Evolutionary conservation across 345 rosid genomes (phyloP).

Genomic region (Eutrema yunnanense): DNA sequence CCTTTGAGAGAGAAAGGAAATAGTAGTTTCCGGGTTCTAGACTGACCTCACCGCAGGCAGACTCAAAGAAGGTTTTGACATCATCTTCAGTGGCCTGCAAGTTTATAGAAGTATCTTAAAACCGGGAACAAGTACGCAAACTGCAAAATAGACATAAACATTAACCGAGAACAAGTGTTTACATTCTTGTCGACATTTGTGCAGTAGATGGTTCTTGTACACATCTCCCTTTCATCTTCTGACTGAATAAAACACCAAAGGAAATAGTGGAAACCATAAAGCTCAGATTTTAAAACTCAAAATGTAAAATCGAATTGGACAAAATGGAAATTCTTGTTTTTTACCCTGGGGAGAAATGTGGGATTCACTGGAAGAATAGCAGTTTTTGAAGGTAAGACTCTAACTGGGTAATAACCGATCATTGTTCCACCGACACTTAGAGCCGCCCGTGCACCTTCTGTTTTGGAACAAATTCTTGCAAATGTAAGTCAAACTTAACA

Average conservation of each 20-base stretch:
- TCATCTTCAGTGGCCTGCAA: slow-evolving; percentile 64
- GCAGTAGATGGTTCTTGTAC: slow-evolving; percentile 81
- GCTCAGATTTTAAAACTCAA: background rate
- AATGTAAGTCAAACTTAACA: background rate
- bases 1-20: background rate
- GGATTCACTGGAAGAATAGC: slow-evolving; percentile 98
- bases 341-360: slow-evolving; percentile 83
- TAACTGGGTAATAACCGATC: slow-evolving; percentile 79
- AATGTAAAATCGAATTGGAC: background rate
- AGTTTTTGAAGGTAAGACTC: slow-evolving; percentile 87
- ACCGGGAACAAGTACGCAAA: background rate
- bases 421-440: slow-evolving; percentile 65
- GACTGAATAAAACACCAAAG: slow-evolving; percentile 45
- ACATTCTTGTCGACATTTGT: slow-evolving; percentile 90
- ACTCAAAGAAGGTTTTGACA: slow-evolving; percentile 63
- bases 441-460: slow-evolving; percentile 79
- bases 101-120: background rate
- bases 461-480: slow-evolving; percentile 14
- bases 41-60: slow-evolving; percentile 80
- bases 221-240: slow-evolving; percentile 92
- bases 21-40: background rate
- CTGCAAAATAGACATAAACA: background rate
- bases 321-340: background rate
- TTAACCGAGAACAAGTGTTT: background rate
- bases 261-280: background rate